Evolutionary conservation across 2,329 filamentous ascomycete genomes (phyloP).

Genomic region (Aaosphaeria pasadenensis): DNA sequence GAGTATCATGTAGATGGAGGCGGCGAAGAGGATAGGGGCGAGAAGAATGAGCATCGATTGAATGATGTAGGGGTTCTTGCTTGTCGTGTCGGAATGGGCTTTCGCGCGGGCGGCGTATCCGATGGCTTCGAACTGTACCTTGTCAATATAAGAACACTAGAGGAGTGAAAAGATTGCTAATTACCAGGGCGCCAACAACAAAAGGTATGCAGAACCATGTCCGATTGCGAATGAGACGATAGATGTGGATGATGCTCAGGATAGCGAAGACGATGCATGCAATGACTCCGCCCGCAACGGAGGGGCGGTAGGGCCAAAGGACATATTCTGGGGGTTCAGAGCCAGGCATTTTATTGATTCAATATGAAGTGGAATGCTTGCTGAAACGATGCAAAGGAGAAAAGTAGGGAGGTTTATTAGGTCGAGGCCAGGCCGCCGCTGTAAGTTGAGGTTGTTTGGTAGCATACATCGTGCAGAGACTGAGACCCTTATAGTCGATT

Average conservation of each 20-base stretch:
- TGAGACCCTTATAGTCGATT: too few relatives aligned
- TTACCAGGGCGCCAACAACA: conserved; percentile 47
- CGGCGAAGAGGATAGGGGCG: conserved; percentile 42
- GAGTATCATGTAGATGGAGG: conserved; percentile 43
- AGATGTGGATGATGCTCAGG: conserved; percentile 46
- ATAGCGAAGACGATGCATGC: conserved; percentile 47
- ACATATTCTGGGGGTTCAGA: neutral
- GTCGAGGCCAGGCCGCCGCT: too few relatives aligned
- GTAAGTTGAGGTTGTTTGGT: too few relatives aligned
- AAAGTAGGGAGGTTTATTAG: too few relatives aligned
- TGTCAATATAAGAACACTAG: too few relatives aligned
- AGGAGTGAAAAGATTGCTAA: conserved; percentile 10
- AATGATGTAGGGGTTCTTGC: conserved; percentile 34
- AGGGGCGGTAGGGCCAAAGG: conserved; percentile 2
- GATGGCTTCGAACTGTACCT: conserved; percentile 29
- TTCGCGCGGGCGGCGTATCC: conserved; percentile 33
- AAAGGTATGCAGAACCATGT: conserved; percentile 51
- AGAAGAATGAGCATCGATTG: conserved; percentile 38
- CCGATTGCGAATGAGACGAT: conserved; percentile 38
- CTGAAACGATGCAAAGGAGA: too few relatives aligned
- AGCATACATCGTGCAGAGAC: too few relatives aligned
- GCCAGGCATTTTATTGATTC: neutral
- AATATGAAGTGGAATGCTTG: too few relatives aligned
- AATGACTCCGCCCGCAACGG: conserved; percentile 1
- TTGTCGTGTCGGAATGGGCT: conserved; percentile 21